phyloP scores from a whole-genome alignment of 202 grass and related monocot species.

The Zoysia matrella region DNA sequence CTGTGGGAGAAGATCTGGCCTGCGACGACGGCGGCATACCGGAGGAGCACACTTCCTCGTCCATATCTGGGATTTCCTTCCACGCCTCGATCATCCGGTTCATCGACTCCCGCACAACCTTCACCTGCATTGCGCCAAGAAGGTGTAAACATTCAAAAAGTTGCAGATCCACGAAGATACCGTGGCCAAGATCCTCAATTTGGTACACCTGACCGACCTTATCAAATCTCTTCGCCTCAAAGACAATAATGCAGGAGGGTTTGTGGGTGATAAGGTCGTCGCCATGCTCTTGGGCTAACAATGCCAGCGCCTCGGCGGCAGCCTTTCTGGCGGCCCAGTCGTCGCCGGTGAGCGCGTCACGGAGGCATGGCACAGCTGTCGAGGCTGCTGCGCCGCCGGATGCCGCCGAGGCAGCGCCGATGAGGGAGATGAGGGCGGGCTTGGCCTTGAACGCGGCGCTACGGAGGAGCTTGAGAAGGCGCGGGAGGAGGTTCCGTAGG shows the following conservation, averaged over 20 bases:
- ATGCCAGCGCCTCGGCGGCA: slow-evolving; percentile 75
- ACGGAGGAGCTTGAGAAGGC: slow-evolving; percentile 83
- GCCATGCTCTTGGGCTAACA: slow-evolving; percentile 62
- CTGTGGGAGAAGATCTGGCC: slow-evolving; percentile 61
- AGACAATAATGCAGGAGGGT: slow-evolving; percentile 72
- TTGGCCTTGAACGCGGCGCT: slow-evolving; percentile 95
- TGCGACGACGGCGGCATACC: slow-evolving; percentile 35
- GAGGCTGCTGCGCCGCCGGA: slow-evolving; percentile 47
- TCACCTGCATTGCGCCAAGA: slow-evolving; percentile 74
- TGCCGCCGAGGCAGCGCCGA: slow-evolving; percentile 65
- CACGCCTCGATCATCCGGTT: slow-evolving; percentile 90
- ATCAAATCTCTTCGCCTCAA: slow-evolving; percentile 87
- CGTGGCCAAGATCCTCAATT: slow-evolving; percentile 1
- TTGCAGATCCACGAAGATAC: slow-evolving; percentile 20
- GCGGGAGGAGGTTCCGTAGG: slow-evolving; percentile 73
- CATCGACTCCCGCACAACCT: slow-evolving; percentile 93
- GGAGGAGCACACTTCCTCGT: slow-evolving; percentile 57
- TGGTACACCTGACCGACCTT: slow-evolving; percentile 53
- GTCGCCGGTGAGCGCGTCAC: slow-evolving; percentile 76
- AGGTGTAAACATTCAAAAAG: not conserved
- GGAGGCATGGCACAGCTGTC: slow-evolving; percentile 58
- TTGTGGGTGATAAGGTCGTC: slow-evolving; percentile 72
- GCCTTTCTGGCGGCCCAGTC: slow-evolving; percentile 94
- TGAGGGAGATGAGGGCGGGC: slow-evolving; percentile 76
- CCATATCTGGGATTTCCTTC: slow-evolving; percentile 80